These are phyloP conservation scores for Chrysoporthe puriensis DNA, from an alignment of 2,329 filamentous ascomycete species.

Conservation along the genomic window DNA sequence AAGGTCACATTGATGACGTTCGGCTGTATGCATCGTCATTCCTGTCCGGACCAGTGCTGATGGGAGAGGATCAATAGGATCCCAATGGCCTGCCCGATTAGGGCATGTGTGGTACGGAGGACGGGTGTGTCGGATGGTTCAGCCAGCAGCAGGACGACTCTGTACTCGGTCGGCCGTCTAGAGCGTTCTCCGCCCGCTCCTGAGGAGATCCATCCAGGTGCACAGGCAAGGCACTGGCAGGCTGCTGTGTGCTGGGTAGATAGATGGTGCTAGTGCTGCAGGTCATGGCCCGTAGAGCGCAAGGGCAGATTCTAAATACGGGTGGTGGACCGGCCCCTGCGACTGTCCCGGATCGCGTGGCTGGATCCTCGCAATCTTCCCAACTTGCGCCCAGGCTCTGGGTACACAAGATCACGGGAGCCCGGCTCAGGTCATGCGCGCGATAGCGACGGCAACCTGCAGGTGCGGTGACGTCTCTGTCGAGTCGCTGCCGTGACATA, in stretches of 20 bases:
- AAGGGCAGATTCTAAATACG: not conserved
- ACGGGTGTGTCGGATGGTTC: not conserved
- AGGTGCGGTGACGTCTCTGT: not conserved
- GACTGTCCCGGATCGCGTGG: not conserved
- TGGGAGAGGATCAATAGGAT: not conserved
- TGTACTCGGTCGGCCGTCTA: not conserved
- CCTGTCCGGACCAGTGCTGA: not conserved
- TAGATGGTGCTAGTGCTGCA: not conserved
- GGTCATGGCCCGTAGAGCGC: not conserved
- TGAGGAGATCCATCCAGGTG: not conserved
- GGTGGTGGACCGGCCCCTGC: not conserved
- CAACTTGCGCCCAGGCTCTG: too few species aligned
- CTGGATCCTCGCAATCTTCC: not conserved
- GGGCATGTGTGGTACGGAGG: not conserved
- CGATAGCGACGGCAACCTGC: not conserved
- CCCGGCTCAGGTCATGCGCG: too few species aligned
- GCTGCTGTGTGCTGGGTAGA: too few species aligned
- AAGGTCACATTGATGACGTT: not conserved
- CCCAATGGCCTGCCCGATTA: slow-evolving; percentile 1
- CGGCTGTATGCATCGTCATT: not conserved
- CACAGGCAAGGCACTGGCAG: not conserved
- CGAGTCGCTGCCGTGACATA: not conserved
- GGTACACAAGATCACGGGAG: too few species aligned
- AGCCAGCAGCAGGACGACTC: too few species aligned
- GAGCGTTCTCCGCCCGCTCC: not conserved